Percentiles rank a stretch among this genome's conserved stretches.
Evolutionary conservation across 2,329 filamentous ascomycete genomes (phyloP).

Genomic region (Acrodontium crateriforme): DNA sequence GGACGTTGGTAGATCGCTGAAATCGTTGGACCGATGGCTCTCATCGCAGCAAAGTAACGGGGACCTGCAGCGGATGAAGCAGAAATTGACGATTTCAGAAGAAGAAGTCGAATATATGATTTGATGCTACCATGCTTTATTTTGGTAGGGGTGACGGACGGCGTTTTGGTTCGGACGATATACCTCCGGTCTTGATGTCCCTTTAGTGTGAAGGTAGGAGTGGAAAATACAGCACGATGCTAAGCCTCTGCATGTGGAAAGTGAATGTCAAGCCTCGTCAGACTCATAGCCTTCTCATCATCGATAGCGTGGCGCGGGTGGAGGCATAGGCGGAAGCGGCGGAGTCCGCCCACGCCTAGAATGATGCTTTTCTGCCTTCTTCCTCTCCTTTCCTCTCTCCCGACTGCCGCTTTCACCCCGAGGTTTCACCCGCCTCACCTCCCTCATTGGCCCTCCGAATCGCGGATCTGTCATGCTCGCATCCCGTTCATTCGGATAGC

Average conservation of each 20-base stretch:
- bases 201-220: too few relatives aligned
- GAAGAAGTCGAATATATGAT: conserved; percentile 12
- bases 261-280: too few relatives aligned
- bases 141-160: too few relatives aligned
- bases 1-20: too few relatives aligned
- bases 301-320: too few relatives aligned
- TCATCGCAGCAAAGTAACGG: conserved; percentile 12
- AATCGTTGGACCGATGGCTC: conserved; percentile 15
- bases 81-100: conserved; percentile 14
- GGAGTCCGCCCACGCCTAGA: too few relatives aligned
- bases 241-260: too few relatives aligned
- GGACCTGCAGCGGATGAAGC: conserved; percentile 8
- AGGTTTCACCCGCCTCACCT: conserved; percentile 21
- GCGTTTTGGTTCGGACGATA: too few relatives aligned
- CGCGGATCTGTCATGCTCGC: conserved; percentile 24
- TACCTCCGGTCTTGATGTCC: too few relatives aligned
- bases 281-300: too few relatives aligned
- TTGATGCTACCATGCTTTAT: too few relatives aligned
- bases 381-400: conserved; percentile 12
- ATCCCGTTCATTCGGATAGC: conserved; percentile 43
- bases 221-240: too few relatives aligned
- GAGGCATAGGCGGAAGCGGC: conserved; percentile 13
- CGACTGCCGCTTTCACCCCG: conserved; percentile 16
- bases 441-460: conserved; percentile 13
- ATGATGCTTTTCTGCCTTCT: conserved; percentile 11